Evolutionary conservation across 495 filamentous ascomycete genomes (phyloP), one percentile per base, ranked within the genome.

Genomic region (Penicillium cinerascens): DNA sequence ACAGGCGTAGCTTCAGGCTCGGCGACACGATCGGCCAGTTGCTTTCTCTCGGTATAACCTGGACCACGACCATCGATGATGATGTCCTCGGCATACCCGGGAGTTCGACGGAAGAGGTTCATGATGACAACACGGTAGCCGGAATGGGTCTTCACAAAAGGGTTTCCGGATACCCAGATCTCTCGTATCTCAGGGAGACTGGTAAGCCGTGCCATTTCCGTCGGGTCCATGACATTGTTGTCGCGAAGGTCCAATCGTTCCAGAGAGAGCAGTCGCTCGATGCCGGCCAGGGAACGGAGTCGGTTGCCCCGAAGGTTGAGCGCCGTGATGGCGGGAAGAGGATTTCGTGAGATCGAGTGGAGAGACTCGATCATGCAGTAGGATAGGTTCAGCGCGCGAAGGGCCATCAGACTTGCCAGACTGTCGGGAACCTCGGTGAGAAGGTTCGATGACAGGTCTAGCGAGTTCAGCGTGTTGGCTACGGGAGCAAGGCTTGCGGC

Each of bases 351-450:
- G 16, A 98, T 75, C 4, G 92, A 96, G 58, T 95, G 91, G 50
- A 98, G 74, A 27, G 91, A 95, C 47, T 93, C 89, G 44, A 98
- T 96, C 92, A 97, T 96, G 78, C 93, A 97, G 61, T 91, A 85
- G 13, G 92, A 92, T 23, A 98, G 77, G 61, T 98, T 97, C 42
- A 98, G 72, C 21, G 93, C 91, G 42, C 89, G 82, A 20, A 98
- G 78, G 18, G 87, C 84, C 27, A 88, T 88, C 42, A 98, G 74
- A 13, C 81, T 85, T 35, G 91, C 84, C 29, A 98, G 70, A 60
- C 87, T 88, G 64, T 97, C 93, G 1, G 93, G 93, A 41, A 97
- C 86, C 60, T 96, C 88, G 0, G 83, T 83, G 63, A 97, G 92
- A 17, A 95, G 81, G 66, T 98, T 98, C 15, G 83, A 82, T 0